A percentile compares a stretch with the other conserved stretches of the same genome.
phyloP scores from a whole-genome alignment of 331 rosid species.

The Dryas integrifolia region DNA sequence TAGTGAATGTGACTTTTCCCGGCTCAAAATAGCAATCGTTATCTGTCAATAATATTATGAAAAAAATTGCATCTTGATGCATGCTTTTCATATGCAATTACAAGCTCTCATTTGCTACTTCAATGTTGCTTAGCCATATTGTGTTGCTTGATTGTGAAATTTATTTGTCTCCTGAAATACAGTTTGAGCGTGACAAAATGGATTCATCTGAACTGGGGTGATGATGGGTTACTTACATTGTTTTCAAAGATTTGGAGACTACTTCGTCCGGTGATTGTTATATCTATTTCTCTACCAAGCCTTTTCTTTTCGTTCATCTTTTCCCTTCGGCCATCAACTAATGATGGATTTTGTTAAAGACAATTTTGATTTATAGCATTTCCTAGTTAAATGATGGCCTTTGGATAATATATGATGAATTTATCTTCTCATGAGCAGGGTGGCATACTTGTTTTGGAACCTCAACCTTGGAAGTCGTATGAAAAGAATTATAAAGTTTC shows the following conservation, averaged over 20 bases:
- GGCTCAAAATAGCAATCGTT: background rate
- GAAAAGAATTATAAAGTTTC: constrained; percentile 43
- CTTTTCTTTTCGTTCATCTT: constrained; percentile 9
- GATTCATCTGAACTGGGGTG: constrained; percentile 97
- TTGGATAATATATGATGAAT: background rate
- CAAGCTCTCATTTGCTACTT: background rate
- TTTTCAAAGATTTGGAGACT: constrained; percentile 76
- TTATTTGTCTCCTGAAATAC: constrained; percentile 35
- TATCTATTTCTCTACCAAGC: background rate
- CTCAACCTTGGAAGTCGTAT: constrained; percentile 99
- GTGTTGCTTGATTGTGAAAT: constrained; percentile 11
- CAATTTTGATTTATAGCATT: background rate
- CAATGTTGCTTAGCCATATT: background rate
- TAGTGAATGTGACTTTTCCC: constrained; percentile 3
- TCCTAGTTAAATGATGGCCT: constrained; percentile 1
- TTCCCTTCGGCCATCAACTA: constrained; percentile 12
- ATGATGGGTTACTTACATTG: constrained; percentile 72
- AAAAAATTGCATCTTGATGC: background rate
- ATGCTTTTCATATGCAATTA: background rate
- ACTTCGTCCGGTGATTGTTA: constrained; percentile 63
- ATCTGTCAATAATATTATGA: background rate
- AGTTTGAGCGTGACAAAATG: constrained; percentile 95
- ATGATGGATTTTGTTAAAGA: background rate
- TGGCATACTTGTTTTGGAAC: constrained; percentile 88
- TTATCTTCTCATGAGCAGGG: constrained; percentile 55